phyloP scores from a whole-genome alignment of 2,329 filamentous ascomycete genomes.

The Colletotrichum orbiculare region DNA sequence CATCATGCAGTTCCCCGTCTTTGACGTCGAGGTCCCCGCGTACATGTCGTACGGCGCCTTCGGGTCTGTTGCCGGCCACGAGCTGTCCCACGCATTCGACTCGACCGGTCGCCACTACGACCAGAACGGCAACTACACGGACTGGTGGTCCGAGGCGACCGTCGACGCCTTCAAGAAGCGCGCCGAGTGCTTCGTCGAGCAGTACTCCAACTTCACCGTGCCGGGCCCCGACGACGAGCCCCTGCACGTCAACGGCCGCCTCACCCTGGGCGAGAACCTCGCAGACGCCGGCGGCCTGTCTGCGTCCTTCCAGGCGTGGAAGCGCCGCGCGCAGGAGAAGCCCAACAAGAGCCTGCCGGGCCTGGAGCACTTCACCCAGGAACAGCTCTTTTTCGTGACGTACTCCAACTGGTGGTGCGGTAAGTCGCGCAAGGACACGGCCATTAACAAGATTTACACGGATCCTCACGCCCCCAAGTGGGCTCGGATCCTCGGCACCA shows the following conservation, averaged over 20 bases:
- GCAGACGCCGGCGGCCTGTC: slow-evolving; percentile 76
- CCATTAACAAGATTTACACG: slow-evolving; percentile 66
- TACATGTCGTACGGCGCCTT: slow-evolving; percentile 78
- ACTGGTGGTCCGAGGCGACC: slow-evolving; percentile 75
- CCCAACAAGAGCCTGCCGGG: slow-evolving; percentile 68
- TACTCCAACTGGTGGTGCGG: slow-evolving; percentile 76
- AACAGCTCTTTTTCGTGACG: slow-evolving; percentile 76
- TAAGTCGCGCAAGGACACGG: slow-evolving; percentile 68
- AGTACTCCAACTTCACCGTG: slow-evolving; percentile 72
- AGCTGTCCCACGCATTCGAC: slow-evolving; percentile 78
- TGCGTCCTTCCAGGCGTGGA: slow-evolving; percentile 74
- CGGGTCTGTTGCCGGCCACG: slow-evolving; percentile 74
- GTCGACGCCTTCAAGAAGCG: slow-evolving; percentile 67
- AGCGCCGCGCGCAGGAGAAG: slow-evolving; percentile 63
- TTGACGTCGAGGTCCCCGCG: slow-evolving; percentile 69
- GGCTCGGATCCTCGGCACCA: slow-evolving; percentile 70
- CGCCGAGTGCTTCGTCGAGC: slow-evolving; percentile 74
- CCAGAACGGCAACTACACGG: slow-evolving; percentile 70
- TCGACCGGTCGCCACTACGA: slow-evolving; percentile 73
- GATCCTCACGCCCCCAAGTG: slow-evolving; percentile 75
- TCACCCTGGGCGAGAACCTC: slow-evolving; percentile 77
- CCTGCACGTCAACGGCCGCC: slow-evolving; percentile 70
- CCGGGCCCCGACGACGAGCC: slow-evolving; percentile 65
- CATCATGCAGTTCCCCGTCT: slow-evolving; percentile 76
- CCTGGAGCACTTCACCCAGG: slow-evolving; percentile 70